Base-by-base conservation (phyloP, 2,329 filamentous ascomycete species). In the Aspergillus transmontanensis region DNA sequence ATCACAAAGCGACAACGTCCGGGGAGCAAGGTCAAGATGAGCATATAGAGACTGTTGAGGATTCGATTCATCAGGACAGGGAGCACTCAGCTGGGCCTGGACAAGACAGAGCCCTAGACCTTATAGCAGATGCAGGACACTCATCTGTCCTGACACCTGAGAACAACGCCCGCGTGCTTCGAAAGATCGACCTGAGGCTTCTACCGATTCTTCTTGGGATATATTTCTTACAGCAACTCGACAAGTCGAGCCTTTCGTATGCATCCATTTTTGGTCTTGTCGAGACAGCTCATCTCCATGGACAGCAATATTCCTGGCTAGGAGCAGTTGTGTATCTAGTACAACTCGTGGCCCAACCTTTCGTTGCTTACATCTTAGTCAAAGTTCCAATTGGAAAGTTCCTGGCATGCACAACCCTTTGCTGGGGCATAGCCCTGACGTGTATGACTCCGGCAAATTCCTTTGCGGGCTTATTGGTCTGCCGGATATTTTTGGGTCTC, bases 231-330 rank as follows among this genome's bases (percentile, higher is more conserved):
- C 87, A 90, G 66, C 84, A 83, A 12, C 79, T 89, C 6, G 87
- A 89, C 76, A 90, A 90, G 73, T 83, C 86, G 0, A 87, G 86
- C 0, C 78, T 89, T 2, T 80, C 77, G 2, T 90, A 89, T 68
- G 86, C 86, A 3, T 88, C 87, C 0, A 84, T 89, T 12, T 89
- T 89, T 67, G 87, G 87, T 2, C 79, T 90, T 12, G 83, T 87
- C 36, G 78, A 87, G 58, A 85, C 88, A 70, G 84, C 86, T 0
- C 72, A 82, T 46, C 82, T 90, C 1, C 76, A 82, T 10, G 86
- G 86, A 19, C 79, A 86, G 56, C 81, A 89, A 64, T 85, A 82
- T 71, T 82, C 80, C 39, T 85, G 83, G 83, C 74, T 83, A 0
- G 81, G 82, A 1, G 79, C 81, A 4, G 80, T 85, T 32, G 83